Percentiles rank a stretch among this genome's conserved stretches.
phyloP scores from a whole-genome alignment of 225 moss, liverwort and hornwort genomes.

The Antitrichia curtipendula region DNA sequence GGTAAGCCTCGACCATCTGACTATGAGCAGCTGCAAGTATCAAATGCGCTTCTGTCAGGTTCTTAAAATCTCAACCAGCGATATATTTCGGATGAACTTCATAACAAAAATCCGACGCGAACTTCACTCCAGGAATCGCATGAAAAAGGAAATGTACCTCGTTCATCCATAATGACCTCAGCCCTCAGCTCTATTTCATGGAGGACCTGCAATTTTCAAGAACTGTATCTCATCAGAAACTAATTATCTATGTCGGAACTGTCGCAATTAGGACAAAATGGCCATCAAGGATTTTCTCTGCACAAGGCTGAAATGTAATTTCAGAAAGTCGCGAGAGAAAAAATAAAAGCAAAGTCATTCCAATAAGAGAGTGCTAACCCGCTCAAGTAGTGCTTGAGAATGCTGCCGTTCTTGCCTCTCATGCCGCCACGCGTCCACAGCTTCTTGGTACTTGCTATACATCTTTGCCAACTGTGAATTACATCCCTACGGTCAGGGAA shows the following conservation, averaged over 20 bases:
- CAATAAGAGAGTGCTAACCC: slow-evolving; percentile 24
- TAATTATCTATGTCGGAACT: background rate
- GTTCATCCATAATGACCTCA: slow-evolving; percentile 86
- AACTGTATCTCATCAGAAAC: background rate
- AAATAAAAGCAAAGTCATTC: background rate
- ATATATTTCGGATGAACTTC: background rate
- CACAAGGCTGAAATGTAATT: background rate
- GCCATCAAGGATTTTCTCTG: background rate
- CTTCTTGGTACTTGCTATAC: slow-evolving; percentile 97
- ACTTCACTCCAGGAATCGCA: background rate
- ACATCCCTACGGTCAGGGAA: background rate
- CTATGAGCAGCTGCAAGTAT: slow-evolving; percentile 50
- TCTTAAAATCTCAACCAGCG: background rate
- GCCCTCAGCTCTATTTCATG: slow-evolving; percentile 93
- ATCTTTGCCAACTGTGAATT: slow-evolving; percentile 64
- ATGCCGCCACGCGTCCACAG: slow-evolving; percentile 97
- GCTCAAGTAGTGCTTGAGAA: slow-evolving; percentile 65
- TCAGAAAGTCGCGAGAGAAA: background rate
- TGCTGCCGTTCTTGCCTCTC: slow-evolving; percentile 90
- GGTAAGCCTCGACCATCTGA: slow-evolving; percentile 74
- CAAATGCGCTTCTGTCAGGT: background rate
- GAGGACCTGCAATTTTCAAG: slow-evolving; percentile 43
- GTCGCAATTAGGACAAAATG: background rate
- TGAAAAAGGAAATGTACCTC: slow-evolving; percentile 31
- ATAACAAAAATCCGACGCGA: background rate